These are phyloP conservation scores for Ustilago esculenta DNA, from an alignment of 1,284 basidiomycete genomes.

Conservation along the genomic window DNA sequence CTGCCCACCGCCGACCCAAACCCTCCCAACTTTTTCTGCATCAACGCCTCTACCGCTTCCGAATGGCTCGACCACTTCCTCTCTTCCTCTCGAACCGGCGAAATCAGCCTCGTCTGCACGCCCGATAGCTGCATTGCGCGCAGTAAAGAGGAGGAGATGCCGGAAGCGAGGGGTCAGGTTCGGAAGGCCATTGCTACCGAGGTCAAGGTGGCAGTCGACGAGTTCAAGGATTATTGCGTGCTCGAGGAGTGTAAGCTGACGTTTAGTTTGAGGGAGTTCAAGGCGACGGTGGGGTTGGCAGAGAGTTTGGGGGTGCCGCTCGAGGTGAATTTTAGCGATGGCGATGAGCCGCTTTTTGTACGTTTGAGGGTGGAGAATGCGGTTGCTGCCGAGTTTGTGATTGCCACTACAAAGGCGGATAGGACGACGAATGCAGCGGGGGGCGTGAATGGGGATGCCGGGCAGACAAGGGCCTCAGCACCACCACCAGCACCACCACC, in stretches of 20 bases:
- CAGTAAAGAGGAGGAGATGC: conserved; percentile 31
- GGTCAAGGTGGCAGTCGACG: conserved; percentile 37
- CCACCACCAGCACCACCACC: too few relatives aligned
- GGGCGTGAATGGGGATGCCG: background rate
- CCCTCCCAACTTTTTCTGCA: conserved; percentile 38
- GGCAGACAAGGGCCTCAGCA: background rate
- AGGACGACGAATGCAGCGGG: background rate
- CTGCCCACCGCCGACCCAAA: conserved; percentile 45
- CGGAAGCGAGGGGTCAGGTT: conserved; percentile 2
- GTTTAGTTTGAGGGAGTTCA: conserved; percentile 55
- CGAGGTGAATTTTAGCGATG: conserved; percentile 48
- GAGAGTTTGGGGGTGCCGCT: conserved; percentile 27
- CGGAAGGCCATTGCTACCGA: conserved; percentile 47
- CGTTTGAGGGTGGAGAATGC: conserved; percentile 23
- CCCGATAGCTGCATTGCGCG: conserved; percentile 33
- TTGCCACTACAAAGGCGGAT: conserved; percentile 46
- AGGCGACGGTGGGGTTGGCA: conserved; percentile 46
- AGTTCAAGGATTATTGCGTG: conserved; percentile 45
- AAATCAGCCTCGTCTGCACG: conserved; percentile 41
- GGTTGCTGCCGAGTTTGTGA: conserved; percentile 46
- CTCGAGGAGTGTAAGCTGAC: conserved; percentile 25
- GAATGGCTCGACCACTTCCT: conserved; percentile 59
- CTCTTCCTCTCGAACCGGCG: conserved; percentile 38
- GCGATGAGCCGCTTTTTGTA: conserved; percentile 55
- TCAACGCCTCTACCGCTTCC: conserved; percentile 36